Base-by-base conservation (phyloP, 176 grass and related monocot genomes). In the Thalia dealbata region DNA sequence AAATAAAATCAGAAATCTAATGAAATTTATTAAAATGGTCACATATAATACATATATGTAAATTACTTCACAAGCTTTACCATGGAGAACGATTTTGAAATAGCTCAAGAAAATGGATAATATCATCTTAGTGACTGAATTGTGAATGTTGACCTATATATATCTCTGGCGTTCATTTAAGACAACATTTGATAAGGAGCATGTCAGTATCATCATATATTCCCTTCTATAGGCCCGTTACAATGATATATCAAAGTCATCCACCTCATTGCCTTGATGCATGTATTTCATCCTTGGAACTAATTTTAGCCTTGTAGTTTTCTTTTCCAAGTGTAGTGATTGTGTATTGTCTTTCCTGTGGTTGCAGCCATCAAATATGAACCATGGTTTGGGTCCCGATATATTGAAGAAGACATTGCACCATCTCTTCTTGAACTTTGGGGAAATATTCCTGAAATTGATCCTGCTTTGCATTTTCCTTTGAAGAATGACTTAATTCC, bases 361-460 rank as follows among this genome's bases (percentile, higher is more conserved):
- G 70, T 70, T 86, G 73, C 87, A 97, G 89, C 70, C 73, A 86
- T 97, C 74, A 85, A 79, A 51, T 73, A 74, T 69, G 93, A 97
- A 73, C 89, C 89, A 26, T 97, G 93, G 93, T 97, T 97, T 91
- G 93, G 89, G 66, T 80, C 93, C 50, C 87, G 71, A 38, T 97
- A 92, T 71, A 92, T 87, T 52, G 89, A 97, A 79, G 89, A 97
- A 73, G 89, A 91, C 56, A 92, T 97, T 69, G 79, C 83, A 29
- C 61, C 76, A 75, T 86, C 84, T 86, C 68, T 88, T 44, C 81
- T 97, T 66, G 78, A 92, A 81, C 85, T 69, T 61, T 97, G 95
- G 95, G 62, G 74, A 77, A 80, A 90, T 73, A 85, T 87, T 72
- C 56, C 65, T 61, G 69, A 85, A 56, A 80, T 97, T 74, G 80